Evolutionary conservation across 352 stramenopile species (phyloP).

Genomic region (Albugo laibachii): DNA sequence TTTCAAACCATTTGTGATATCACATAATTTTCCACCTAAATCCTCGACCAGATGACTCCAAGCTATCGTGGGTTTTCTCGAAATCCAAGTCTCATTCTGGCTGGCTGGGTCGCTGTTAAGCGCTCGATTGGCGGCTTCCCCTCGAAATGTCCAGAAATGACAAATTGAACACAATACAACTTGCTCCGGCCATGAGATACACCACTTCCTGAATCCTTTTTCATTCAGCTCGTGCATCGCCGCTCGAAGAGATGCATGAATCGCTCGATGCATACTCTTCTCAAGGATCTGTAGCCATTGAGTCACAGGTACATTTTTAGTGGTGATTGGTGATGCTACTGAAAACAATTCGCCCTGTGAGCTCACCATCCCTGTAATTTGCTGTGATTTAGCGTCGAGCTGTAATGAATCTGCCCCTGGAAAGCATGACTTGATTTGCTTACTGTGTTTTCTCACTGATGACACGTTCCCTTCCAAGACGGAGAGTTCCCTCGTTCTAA

Average conservation of each 20-base stretch:
- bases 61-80: background rate
- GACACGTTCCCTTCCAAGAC: background rate
- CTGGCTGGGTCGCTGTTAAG: conserved; percentile 3
- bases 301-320: conserved; percentile 13
- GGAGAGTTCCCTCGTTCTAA: background rate
- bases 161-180: conserved; percentile 29
- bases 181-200: conserved; percentile 56
- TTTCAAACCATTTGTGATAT: conserved; percentile 29
- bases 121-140: conserved; percentile 20
- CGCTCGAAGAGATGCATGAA: conserved; percentile 42
- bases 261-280: conserved; percentile 27
- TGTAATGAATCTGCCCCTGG: conserved; percentile 25
- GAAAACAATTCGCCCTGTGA: conserved; percentile 26
- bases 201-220: conserved; percentile 75
- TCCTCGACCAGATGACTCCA: conserved; percentile 15
- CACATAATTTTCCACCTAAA: conserved; percentile 14
- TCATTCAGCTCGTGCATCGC: conserved; percentile 33
- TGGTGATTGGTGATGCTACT: conserved; percentile 30
- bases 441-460: conserved; percentile 17
- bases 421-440: conserved; percentile 28
- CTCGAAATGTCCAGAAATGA: conserved; percentile 33
- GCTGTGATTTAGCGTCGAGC: conserved; percentile 17
- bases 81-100: too few species aligned
- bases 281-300: conserved; percentile 47
- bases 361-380: conserved; percentile 37